Base-by-base conservation (phyloP, 768 basidiomycete species). In the Leccinum rimulosum region DNA sequence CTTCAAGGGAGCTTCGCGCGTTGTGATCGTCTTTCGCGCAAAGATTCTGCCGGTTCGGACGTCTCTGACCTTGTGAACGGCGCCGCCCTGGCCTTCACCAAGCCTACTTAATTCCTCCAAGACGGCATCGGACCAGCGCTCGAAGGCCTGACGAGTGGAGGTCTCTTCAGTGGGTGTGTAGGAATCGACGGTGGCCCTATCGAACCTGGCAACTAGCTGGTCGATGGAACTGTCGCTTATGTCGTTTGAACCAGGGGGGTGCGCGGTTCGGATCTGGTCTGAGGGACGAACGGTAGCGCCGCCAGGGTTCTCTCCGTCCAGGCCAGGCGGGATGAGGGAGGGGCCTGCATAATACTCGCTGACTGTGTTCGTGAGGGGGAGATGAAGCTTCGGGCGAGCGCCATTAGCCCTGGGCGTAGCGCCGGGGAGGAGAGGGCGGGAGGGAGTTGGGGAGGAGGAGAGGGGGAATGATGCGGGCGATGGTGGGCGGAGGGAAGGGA, bases 41-140 rank as follows among this genome's bases (percentile, higher is more conserved):
- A 97, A 88, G 66, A 95, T 82, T 71, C 79, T 78, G 35, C 84
- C 85, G 1, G 86, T 91, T 56, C 88, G 87, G 68, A 81, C 87
- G 73, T 97, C 93, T 71, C 79, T 84, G 50, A 98, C 95, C 75
- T 93, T 95, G 73, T 96, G 88, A 11, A 99, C 97, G 8, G 94
- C 95, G 50, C 97, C 97, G 50, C 95, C 95, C 56, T 95, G 93
- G 45, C 97, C 97, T 69, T 98, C 95, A 19, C 97, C 97, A 2
- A 99, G 78, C 55, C 92, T 84, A 14, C 77, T 73, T 9, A 94
- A 62, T 64, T 91, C 89, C 64, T 94, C 89, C 57, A 98, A 80
- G 57, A 85, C 69, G 56, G 84, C 83, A 70, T 93, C 91, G 8
- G 84, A 81, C 80, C 83, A 91, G 57, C 82, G 71, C 54, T 63